phyloP scores from a whole-genome alignment of 371 early-diverging fungal species.

The Rhizomucor miehei region DNA sequence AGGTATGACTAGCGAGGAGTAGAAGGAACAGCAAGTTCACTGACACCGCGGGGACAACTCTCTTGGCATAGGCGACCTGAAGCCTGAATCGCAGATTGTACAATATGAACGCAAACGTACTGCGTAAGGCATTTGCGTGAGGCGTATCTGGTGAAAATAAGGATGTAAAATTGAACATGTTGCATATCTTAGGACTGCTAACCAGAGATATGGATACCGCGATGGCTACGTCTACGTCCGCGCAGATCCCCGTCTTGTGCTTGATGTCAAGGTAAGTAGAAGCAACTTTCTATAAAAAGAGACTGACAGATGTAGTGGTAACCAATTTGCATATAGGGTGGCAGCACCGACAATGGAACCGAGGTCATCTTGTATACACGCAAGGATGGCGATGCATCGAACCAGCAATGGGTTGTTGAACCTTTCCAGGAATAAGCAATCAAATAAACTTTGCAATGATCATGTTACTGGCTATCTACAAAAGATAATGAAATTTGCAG shows the following conservation, averaged over 20 bases:
- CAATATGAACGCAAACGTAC: constrained; percentile 44
- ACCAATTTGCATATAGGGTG: constrained; percentile 8
- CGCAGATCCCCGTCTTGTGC: constrained; percentile 42
- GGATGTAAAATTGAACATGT: too few species aligned
- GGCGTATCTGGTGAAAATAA: too few species aligned
- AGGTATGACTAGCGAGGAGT: constrained; percentile 16
- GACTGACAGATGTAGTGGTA: neutral
- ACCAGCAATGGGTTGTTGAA: constrained; percentile 17
- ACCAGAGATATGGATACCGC: constrained; percentile 44
- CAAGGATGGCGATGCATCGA: constrained; percentile 5
- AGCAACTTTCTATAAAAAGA: neutral
- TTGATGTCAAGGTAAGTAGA: constrained; percentile 28
- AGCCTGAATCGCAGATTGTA: constrained; percentile 20
- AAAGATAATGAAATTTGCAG: neutral
- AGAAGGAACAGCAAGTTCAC: neutral
- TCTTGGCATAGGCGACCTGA: constrained; percentile 27
- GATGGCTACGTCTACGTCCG: constrained; percentile 39
- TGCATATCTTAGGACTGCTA: constrained; percentile 27
- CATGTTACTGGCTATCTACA: neutral
- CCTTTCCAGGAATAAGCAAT: constrained; percentile 7
- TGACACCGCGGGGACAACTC: neutral
- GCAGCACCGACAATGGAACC: constrained; percentile 7
- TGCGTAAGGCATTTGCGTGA: constrained; percentile 35
- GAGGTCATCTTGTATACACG: constrained; percentile 14
- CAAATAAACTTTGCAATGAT: neutral